Percentiles rank a stretch among this genome's conserved stretches.
phyloP scores from a whole-genome alignment of 208 protist genomes.

The Wallacemonas sp. region DNA sequence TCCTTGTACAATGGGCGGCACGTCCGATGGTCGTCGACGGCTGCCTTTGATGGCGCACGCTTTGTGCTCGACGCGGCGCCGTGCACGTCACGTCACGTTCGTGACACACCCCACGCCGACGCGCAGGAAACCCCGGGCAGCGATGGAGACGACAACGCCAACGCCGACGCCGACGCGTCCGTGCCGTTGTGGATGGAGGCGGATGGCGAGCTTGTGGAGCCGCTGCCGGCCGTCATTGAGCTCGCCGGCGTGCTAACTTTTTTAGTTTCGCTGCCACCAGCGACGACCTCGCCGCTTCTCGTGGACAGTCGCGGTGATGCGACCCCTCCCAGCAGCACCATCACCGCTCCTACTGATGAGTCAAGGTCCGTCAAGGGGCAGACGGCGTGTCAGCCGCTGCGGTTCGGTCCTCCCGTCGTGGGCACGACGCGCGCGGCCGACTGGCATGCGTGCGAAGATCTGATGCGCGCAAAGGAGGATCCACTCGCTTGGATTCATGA shows the following conservation, averaged over 20 bases:
- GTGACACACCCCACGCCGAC: no score
- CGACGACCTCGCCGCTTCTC: not conserved
- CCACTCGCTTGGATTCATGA: not conserved
- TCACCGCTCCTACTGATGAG: no score
- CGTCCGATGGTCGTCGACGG: constrained; percentile 61
- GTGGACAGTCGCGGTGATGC: no score
- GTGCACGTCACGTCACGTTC: no score
- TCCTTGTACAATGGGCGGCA: constrained; percentile 79
- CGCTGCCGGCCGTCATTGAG: constrained; percentile 76
- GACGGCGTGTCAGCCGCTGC: no score
- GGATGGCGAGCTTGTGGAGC: constrained; percentile 74
- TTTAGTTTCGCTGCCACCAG: constrained; percentile 27
- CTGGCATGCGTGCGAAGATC: not conserved
- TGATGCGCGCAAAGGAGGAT: not conserved
- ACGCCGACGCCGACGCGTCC: no score
- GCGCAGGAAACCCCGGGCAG: no score
- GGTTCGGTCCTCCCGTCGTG: constrained; percentile 29
- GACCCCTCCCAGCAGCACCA: no score
- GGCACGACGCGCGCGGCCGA: constrained; percentile 33
- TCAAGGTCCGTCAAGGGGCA: no score
- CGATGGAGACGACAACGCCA: no score
- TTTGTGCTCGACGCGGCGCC: constrained; percentile 65
- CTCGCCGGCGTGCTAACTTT: constrained; percentile 50
- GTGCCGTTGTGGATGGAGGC: constrained; percentile 54
- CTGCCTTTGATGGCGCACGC: constrained; percentile 61